Conservation (phyloP, 2,329 filamentous ascomycete species). For the Gyromitra esculenta region DNA sequence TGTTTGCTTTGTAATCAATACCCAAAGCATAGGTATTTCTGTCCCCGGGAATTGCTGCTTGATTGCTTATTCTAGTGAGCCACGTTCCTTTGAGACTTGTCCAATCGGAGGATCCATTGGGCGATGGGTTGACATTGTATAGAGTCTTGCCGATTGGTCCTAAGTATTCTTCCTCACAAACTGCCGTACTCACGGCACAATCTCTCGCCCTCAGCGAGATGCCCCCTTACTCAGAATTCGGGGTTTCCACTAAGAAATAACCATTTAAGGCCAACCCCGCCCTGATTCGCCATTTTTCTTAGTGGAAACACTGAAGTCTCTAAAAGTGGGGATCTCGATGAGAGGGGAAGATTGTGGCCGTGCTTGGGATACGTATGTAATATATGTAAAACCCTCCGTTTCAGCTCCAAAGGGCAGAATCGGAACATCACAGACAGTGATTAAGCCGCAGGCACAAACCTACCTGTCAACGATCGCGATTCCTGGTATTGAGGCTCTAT, state of each 20-base stretch:
- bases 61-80: neutral
- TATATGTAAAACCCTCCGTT: conserved; percentile 1
- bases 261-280: neutral
- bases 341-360: neutral
- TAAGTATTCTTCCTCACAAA: neutral
- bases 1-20: neutral
- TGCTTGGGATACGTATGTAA: neutral
- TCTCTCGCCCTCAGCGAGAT: neutral
- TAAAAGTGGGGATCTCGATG: neutral
- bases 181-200: neutral
- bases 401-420: neutral
- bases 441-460: neutral
- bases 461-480: neutral
- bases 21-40: neutral
- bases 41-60: neutral
- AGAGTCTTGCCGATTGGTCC: neutral
- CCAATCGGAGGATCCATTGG: neutral
- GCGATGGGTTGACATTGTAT: neutral
- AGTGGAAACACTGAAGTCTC: neutral
- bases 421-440: neutral
- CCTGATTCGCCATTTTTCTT: neutral
- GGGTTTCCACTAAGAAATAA: neutral
- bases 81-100: neutral
- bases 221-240: too few relatives aligned
- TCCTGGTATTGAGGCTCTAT: neutral